Evolutionary conservation across 2,329 filamentous ascomycete species (phyloP), one percentile per base, ranked within the genome.

Genomic region (Claviceps paspali): DNA sequence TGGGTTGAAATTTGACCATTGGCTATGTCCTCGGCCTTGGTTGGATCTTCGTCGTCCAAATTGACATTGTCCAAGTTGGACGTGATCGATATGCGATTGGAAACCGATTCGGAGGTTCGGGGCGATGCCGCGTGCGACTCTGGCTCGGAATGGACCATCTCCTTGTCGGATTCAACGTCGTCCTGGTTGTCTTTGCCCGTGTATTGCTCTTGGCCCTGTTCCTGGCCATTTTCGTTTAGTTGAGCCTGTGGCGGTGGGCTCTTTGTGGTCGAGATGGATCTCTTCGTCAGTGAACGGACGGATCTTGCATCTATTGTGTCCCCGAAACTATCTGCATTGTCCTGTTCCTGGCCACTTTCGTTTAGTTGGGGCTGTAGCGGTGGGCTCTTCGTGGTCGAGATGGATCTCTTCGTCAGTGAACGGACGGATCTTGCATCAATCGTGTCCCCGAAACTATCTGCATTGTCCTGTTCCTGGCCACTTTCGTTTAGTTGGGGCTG

Each of bases 241-340:
- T 33, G 15, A 9, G 28, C 44, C 23, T 42, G 38, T 22, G 50
- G 40, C 12, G 49, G 39, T 34, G 45, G 52, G 19, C 52, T 51
- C 41, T 56, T 61, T 27, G 60, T 49, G 33, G 54, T 45, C 15
- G 58, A 58, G 5, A 51, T 46, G 36, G 52, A 47, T 51, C 67
- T 60, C 46, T 64, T 65, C 27, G 70, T 76, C 43, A 85, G 59
- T 19, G 79, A 83, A 43, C 79, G 72, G 36, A 73, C 64, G 23
- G 75, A 77, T 31, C 64, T 59, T 41, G 67, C 72, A 57, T 83
- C 80, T 47, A 74, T 63, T 37, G 82, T 84, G 65, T 94, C 85
- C 61, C 14, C 22, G 14, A 29, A 21, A 18, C 17, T 29, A 29
- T 38, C 38, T 29, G 34, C 59, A 41, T 67, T 73, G 57, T 83